Percentiles rank a stretch among this genome's conserved stretches.
phyloP scores from a whole-genome alignment of 768 basidiomycete genomes.

The Trametes elegans region DNA sequence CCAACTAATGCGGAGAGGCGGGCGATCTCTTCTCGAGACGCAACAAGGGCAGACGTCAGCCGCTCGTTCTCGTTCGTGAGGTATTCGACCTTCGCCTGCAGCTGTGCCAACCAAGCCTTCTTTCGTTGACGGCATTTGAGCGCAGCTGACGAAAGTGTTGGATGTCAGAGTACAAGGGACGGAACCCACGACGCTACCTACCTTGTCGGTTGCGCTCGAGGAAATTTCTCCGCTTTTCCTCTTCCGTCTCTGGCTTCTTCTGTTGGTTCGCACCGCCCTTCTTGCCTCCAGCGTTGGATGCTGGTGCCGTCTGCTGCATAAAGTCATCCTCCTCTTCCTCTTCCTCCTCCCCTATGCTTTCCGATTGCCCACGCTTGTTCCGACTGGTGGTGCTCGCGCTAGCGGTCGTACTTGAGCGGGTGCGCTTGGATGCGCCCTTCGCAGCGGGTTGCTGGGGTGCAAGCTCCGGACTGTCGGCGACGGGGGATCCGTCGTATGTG shows the following conservation, averaged over 20 bases:
- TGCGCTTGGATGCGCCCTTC: slow-evolving; percentile 32
- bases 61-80: slow-evolving; percentile 94
- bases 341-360: slow-evolving; percentile 32
- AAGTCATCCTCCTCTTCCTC: slow-evolving; percentile 35
- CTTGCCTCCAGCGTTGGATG: slow-evolving; percentile 20
- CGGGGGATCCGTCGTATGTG: slow-evolving; percentile 40
- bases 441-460: slow-evolving; percentile 6
- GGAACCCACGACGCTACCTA: slow-evolving; percentile 34
- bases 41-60: slow-evolving; percentile 80
- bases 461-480: slow-evolving; percentile 14
- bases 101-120: slow-evolving; percentile 92
- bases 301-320: slow-evolving; percentile 21
- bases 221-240: slow-evolving; percentile 97
- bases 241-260: slow-evolving; percentile 94
- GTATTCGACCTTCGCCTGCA: slow-evolving; percentile 93
- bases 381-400: slow-evolving; percentile 18
- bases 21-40: slow-evolving; percentile 89
- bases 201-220: slow-evolving; percentile 97
- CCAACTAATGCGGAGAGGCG: slow-evolving; percentile 75
- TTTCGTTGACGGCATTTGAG: slow-evolving; percentile 99
- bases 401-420: slow-evolving; percentile 36
- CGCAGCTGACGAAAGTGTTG: slow-evolving; percentile 58
- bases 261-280: slow-evolving; percentile 28
- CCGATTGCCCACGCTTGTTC: slow-evolving; percentile 27
- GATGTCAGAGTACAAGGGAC: slow-evolving; percentile 2